Percentiles rank a stretch among this genome's conserved stretches.
These are phyloP conservation scores for Acanthamoeba triangularis DNA, from an alignment of 208 protist species.

Conservation along the genomic window DNA sequence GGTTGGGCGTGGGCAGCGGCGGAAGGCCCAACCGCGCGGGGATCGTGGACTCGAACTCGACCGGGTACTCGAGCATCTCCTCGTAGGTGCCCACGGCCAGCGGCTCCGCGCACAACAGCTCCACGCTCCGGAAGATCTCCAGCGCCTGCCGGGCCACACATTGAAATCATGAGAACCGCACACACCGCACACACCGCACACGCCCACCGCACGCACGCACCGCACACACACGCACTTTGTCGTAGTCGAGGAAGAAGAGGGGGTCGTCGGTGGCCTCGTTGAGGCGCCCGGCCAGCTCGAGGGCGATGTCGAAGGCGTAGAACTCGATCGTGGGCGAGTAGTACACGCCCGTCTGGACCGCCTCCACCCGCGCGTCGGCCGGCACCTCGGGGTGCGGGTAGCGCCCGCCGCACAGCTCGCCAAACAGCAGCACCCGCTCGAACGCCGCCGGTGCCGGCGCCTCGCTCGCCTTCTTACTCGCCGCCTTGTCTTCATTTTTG, in stretches of 20 bases:
- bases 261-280: neutral
- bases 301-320: slow-evolving; percentile 63
- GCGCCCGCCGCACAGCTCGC: neutral
- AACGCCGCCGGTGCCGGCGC: neutral
- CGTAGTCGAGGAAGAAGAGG: slow-evolving; percentile 21
- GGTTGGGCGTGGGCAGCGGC: slow-evolving; percentile 25
- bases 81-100: slow-evolving; percentile 37
- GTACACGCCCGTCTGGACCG: slow-evolving; percentile 61
- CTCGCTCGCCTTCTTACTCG: neutral
- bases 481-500: neutral
- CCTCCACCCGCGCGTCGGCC: neutral
- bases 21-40: slow-evolving; percentile 49
- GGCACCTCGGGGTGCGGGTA: slow-evolving; percentile 57
- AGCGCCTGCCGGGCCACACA: neutral
- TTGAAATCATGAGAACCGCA: no score
- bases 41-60: slow-evolving; percentile 74
- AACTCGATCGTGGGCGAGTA: slow-evolving; percentile 71
- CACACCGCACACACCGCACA: no score
- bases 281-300: neutral
- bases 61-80: slow-evolving; percentile 23
- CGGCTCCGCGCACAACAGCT: slow-evolving; percentile 38
- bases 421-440: neutral
- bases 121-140: slow-evolving; percentile 11
- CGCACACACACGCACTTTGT: neutral
- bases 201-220: neutral